Conservation (phyloP, 441 rosid species). For the Iberis amara region DNA sequence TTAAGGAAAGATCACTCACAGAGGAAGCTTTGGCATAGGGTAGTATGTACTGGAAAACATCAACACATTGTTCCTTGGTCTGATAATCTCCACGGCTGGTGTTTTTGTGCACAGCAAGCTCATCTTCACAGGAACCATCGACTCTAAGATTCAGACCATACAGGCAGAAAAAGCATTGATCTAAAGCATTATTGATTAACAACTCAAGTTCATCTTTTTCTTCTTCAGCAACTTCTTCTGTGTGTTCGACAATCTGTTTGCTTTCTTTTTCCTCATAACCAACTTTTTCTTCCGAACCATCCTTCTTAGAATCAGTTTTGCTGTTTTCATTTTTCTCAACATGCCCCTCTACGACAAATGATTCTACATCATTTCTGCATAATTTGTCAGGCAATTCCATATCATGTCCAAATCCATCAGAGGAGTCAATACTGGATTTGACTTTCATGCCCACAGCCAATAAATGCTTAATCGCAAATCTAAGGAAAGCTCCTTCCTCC, state of each 20-base stretch:
- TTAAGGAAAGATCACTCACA: constrained; percentile 52
- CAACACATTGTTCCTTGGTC: constrained; percentile 96
- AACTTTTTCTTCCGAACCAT: constrained; percentile 35
- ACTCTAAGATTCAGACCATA: constrained; percentile 96
- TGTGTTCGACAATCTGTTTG: constrained; percentile 35
- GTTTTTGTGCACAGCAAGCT: constrained; percentile 84
- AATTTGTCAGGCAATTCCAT: constrained; percentile 35
- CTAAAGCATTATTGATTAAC: constrained; percentile 81
- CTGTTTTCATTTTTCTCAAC: constrained; percentile 36
- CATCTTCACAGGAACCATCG: constrained; percentile 86
- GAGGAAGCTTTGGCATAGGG: constrained; percentile 92
- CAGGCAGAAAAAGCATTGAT: constrained; percentile 95
- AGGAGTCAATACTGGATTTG: constrained; percentile 56
- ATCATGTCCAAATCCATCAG: constrained; percentile 40
- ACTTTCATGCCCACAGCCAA: constrained; percentile 89
- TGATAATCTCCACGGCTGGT: constrained; percentile 97
- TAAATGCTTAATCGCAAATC: constrained; percentile 91
- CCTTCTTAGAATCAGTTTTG: constrained; percentile 37
- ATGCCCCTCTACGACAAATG: constrained; percentile 40
- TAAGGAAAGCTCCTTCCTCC: constrained; percentile 91
- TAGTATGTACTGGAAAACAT: constrained; percentile 93
- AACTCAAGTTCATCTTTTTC: constrained; percentile 90
- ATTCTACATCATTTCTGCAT: constrained; percentile 36
- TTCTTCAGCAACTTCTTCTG: constrained; percentile 55
- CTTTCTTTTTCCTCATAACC: constrained; percentile 26